Base-by-base conservation (phyloP, 2,329 filamentous ascomycete genomes). In the Raffaelea arxii region DNA sequence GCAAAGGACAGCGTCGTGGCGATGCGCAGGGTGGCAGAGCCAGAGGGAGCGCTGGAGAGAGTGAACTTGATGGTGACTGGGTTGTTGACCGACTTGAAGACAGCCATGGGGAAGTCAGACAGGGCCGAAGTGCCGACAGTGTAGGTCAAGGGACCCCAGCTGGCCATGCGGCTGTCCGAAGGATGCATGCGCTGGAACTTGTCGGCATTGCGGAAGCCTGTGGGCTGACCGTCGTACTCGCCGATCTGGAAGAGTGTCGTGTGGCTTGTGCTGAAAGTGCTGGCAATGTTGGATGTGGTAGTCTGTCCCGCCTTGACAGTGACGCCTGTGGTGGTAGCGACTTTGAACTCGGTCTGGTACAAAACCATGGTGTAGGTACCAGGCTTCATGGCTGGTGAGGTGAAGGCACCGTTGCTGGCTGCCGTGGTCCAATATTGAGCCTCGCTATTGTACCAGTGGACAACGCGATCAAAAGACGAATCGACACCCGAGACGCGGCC, bases 111-210 rank as follows among this genome's bases (percentile, higher is more conserved):
- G 32, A 36, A 36, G 32, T 36, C 32, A 18, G 32, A 6, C 32
- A 36, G 32, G 14, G 32, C 32, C 6, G 32, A 36, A 18, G 7
- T 36, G 32, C 32, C 32, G 7, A 36, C 32, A 16, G 32, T 36
- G 32, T 36, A 36, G 32, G 32, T 36, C 32, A 36, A 18, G 7
- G 32, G 32, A 6, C 32, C 32, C 32, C 32, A 36, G 32, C 32
- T 36, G 32, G 32, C 32, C 32, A 36, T 36, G 32, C 32, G 32
- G 7, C 7, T 36, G 32, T 36, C 32, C 6, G 32, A 36, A 23
- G 80, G 81, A 58, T 85, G 81, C 80, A 84, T 84, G 44, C 78
- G 72, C 14, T 78, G 69, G 58, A 82, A 75, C 55, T 82, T 82
- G 46, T 73, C 79, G 14, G 80, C 80, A 57, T 86, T 84, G 53